Conservation (phyloP, 2,329 filamentous ascomycete species). For the Exophiala dermatitidis region DNA sequence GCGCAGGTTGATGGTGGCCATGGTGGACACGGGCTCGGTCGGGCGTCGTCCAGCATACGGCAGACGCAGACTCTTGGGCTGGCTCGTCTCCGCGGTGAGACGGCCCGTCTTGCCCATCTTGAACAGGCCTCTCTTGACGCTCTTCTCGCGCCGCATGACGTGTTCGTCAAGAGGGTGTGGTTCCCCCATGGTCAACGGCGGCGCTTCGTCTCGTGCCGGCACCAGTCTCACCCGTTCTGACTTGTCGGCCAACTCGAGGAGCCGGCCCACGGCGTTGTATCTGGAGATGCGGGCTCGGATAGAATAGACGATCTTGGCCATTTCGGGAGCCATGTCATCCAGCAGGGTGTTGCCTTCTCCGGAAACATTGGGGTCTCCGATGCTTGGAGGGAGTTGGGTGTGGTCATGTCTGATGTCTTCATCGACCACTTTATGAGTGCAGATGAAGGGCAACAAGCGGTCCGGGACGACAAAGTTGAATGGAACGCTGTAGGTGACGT, state of each 20-base stretch:
- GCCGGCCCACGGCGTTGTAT: constrained; percentile 34
- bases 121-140: constrained; percentile 53
- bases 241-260: constrained; percentile 45
- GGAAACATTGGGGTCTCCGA: constrained; percentile 52
- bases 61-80: constrained; percentile 51
- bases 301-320: constrained; percentile 54
- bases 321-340: constrained; percentile 57
- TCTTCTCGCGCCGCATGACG: constrained; percentile 51
- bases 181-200: constrained; percentile 48
- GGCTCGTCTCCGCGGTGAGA: constrained; percentile 50
- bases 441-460: constrained; percentile 53
- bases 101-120: constrained; percentile 51
- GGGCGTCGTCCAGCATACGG: constrained; percentile 35
- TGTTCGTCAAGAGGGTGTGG: constrained; percentile 37
- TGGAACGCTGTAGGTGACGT: constrained; percentile 51
- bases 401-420: constrained; percentile 50
- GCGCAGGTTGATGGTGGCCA: constrained; percentile 50
- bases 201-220: constrained; percentile 53
- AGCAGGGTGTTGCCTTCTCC: constrained; percentile 45
- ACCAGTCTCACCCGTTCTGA: constrained; percentile 53
- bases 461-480: constrained; percentile 59
- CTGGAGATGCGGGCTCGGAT: constrained; percentile 45
- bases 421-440: constrained; percentile 48
- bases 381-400: constrained; percentile 52
- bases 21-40: constrained; percentile 44